Evolutionary conservation across 23 red algal species (phyloP).

Genomic region (Cyanidioschyzon merolae): DNA sequence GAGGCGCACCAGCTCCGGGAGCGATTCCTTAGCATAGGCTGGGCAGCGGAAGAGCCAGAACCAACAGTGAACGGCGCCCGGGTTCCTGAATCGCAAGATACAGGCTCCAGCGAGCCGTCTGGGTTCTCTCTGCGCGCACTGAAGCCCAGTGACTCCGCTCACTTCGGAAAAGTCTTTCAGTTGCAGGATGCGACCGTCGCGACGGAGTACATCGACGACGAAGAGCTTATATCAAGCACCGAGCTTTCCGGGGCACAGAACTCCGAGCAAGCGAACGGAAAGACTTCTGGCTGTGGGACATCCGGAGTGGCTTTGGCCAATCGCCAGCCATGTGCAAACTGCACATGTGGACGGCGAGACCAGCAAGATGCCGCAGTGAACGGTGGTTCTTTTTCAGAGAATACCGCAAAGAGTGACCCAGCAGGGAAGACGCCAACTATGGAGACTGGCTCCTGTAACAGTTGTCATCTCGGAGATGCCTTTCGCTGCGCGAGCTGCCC

Average conservation of each 20-base stretch:
- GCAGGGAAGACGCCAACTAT: neutral
- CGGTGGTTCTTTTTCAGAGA: too few species aligned
- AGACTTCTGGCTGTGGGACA: too few species aligned
- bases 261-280: too few species aligned
- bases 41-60: neutral
- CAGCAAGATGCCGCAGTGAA: too few species aligned
- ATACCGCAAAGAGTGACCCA: too few species aligned
- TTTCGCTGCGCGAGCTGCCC: slow-evolving; percentile 82
- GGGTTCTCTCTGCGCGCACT: neutral
- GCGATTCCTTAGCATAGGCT: neutral
- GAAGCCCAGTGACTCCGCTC: neutral
- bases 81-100: neutral
- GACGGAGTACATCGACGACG: slow-evolving; percentile 4
- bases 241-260: neutral
- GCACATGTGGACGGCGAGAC: neutral
- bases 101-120: neutral
- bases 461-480: slow-evolving; percentile 67
- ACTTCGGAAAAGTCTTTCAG: neutral
- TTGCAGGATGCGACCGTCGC: neutral
- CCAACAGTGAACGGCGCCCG: neutral
- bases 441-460: slow-evolving; percentile 22
- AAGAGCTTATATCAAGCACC: neutral
- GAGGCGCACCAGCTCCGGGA: neutral
- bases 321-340: slow-evolving; percentile 15
- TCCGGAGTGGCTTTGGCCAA: neutral